phyloP scores from a whole-genome alignment of 2,329 filamentous ascomycete genomes.

The Cadophora sp. region DNA sequence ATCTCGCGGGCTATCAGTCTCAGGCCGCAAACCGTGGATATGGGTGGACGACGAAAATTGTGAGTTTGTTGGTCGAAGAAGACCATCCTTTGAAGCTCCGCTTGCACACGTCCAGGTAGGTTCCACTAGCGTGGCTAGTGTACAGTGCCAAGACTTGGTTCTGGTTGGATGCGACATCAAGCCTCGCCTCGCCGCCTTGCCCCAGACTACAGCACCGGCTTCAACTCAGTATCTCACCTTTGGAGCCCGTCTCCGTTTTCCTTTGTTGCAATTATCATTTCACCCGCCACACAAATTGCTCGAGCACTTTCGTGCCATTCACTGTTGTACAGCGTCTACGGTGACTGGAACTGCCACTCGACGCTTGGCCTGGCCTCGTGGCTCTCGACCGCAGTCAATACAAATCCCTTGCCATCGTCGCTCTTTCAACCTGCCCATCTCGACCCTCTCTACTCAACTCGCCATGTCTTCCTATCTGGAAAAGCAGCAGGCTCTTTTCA shows the following conservation, averaged over 20 bases:
- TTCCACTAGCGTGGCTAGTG: not conserved
- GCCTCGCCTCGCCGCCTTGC: constrained; percentile 5
- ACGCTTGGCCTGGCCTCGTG: not conserved
- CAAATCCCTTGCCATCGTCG: not conserved
- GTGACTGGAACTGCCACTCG: not conserved
- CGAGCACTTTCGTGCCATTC: not conserved
- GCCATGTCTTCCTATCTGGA: constrained; percentile 68
- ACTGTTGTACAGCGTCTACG: not conserved
- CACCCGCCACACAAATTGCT: constrained; percentile 7
- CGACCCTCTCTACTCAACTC: not conserved
- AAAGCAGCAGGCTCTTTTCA: constrained; percentile 68
- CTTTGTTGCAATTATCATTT: constrained; percentile 22
- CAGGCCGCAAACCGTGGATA: not conserved
- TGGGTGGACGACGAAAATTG: not conserved
- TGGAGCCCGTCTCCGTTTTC: constrained; percentile 19
- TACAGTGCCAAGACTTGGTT: constrained; percentile 6
- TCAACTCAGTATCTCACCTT: not conserved
- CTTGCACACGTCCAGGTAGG: constrained; percentile 13
- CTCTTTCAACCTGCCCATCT: not conserved
- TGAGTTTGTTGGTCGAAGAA: not conserved
- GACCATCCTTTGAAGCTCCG: constrained; percentile 16
- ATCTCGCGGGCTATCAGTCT: not conserved
- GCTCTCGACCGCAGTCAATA: not conserved
- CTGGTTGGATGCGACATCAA: not conserved
- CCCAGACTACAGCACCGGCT: not conserved